Evolutionary conservation across 2,329 filamentous ascomycete species (phyloP).

Genomic region (Ophiostoma fasciatum): DNA sequence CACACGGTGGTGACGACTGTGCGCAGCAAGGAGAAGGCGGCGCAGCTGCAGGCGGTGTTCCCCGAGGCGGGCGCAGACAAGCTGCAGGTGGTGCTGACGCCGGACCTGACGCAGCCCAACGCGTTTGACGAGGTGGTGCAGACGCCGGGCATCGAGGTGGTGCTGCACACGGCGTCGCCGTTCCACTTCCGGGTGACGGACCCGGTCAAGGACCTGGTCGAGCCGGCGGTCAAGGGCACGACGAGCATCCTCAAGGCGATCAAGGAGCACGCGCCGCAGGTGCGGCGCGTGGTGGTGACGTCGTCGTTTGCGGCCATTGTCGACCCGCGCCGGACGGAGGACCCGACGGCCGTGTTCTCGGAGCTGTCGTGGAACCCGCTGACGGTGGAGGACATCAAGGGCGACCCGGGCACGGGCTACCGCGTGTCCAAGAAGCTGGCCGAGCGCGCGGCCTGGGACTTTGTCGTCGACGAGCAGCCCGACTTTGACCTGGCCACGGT

Average conservation of each 20-base stretch:
- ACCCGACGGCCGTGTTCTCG: constrained; percentile 24
- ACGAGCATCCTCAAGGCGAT: constrained; percentile 60
- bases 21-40: constrained; percentile 37
- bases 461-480: constrained; percentile 27
- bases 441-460: constrained; percentile 38
- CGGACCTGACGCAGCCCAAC: constrained; percentile 57
- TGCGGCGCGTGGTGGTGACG: constrained; percentile 56
- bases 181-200: constrained; percentile 40
- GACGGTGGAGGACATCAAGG: constrained; percentile 24
- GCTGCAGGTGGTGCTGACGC: constrained; percentile 46
- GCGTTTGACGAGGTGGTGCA: constrained; percentile 56
- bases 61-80: constrained; percentile 24
- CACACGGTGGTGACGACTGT: constrained; percentile 42
- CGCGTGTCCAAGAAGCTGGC: constrained; percentile 38
- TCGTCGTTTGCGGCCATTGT: constrained; percentile 41
- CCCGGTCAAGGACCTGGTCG: constrained; percentile 36
- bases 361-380: constrained; percentile 35
- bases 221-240: constrained; percentile 43
- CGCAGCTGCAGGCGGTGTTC: constrained; percentile 34
- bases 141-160: constrained; percentile 34
- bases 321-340: constrained; percentile 20
- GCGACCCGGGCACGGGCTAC: constrained; percentile 26
- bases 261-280: constrained; percentile 37
- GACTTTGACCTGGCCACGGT: constrained; percentile 37
- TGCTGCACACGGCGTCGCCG: constrained; percentile 47